Percentiles rank a stretch among this genome's conserved stretches.
phyloP scores from a whole-genome alignment of 768 basidiomycete genomes.

The Pisolithus marmoratus region DNA sequence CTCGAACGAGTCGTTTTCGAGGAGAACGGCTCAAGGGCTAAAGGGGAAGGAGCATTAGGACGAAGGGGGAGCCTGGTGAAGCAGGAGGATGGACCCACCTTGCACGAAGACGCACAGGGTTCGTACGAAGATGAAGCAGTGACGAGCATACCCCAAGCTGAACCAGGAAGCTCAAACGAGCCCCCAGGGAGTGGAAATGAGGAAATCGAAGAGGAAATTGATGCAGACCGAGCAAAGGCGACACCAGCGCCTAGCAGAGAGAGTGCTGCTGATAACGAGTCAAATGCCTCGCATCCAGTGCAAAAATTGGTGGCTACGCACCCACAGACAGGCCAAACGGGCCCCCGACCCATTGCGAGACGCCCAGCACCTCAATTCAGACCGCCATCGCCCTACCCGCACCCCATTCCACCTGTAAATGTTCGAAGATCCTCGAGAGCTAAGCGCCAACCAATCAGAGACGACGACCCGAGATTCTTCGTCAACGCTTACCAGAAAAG shows the following conservation, averaged over 20 bases:
- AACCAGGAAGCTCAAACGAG: neutral
- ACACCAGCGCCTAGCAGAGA: neutral
- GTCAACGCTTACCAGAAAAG: neutral
- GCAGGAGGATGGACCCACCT: neutral
- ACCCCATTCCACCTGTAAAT: neutral
- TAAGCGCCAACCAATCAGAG: neutral
- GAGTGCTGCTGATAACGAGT: neutral
- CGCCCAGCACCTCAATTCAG: neutral
- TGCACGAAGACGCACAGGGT: neutral
- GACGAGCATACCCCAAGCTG: neutral
- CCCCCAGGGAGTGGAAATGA: neutral
- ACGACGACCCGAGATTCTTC: neutral
- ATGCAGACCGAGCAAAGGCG: neutral
- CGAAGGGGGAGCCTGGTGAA: neutral
- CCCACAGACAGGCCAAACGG: neutral
- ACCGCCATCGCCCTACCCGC: neutral
- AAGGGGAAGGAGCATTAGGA: too few species aligned
- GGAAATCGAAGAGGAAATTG: neutral
- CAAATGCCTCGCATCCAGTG: neutral
- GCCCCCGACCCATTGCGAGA: neutral
- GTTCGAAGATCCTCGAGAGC: neutral
- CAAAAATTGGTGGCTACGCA: neutral
- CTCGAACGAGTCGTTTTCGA: neutral
- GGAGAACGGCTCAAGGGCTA: neutral
- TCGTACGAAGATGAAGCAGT: neutral